Evolutionary conservation across 352 stramenopile genomes (phyloP).

Genomic region (Elongisporangium prolatum): DNA sequence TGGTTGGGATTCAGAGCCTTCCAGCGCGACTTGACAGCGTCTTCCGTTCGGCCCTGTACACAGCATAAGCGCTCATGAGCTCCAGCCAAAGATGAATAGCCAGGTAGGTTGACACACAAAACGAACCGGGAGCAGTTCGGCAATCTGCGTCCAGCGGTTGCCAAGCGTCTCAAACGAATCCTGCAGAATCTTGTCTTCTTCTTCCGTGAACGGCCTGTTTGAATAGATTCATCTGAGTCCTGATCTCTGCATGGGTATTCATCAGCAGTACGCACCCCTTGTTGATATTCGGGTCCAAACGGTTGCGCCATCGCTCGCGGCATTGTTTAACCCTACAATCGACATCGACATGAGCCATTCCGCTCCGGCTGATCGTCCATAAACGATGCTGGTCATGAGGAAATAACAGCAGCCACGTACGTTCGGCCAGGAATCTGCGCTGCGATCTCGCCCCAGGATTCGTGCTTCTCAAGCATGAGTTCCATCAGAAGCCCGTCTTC

Average conservation of each 20-base stretch:
- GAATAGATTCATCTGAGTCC: not conserved
- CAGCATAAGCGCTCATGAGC: not conserved
- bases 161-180: constrained; percentile 78
- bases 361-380: not conserved
- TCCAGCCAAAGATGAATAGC: not conserved
- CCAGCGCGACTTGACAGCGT: constrained; percentile 79
- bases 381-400: not conserved
- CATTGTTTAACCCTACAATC: constrained; percentile 90
- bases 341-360: constrained; percentile 18
- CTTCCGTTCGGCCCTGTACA: constrained; percentile 60
- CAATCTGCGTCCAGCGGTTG: constrained; percentile 87
- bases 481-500: constrained; percentile 87
- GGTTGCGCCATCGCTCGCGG: constrained; percentile 95
- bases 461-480: constrained; percentile 77
- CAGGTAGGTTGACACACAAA: not conserved
- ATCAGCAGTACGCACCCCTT: constrained; percentile 44
- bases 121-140: constrained; percentile 62
- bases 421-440: constrained; percentile 65
- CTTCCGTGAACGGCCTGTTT: constrained; percentile 41
- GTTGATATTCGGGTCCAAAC: constrained; percentile 93
- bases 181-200: constrained; percentile 70
- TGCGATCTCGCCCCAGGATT: constrained; percentile 71
- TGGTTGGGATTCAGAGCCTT: constrained; percentile 82
- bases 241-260: not conserved
- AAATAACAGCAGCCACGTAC: constrained; percentile 18